Evolutionary conservation across 768 basidiomycete species (phyloP).

Genomic region (Udeniomyces megalosporus): DNA sequence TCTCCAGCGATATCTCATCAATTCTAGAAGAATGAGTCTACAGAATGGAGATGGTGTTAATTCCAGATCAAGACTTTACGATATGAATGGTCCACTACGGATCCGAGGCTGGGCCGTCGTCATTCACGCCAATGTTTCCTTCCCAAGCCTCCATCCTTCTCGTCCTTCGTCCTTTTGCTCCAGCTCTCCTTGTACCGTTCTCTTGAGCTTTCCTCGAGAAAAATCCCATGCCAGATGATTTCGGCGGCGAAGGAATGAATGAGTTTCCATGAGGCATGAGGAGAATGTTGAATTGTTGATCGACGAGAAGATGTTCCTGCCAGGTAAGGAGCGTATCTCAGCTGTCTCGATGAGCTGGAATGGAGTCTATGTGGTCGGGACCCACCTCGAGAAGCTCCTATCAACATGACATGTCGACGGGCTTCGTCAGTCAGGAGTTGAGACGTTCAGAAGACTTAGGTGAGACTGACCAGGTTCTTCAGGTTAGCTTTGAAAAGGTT

Average conservation of each 20-base stretch:
- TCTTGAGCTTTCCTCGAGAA: not conserved
- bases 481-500: slow-evolving; percentile 30
- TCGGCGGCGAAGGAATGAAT: slow-evolving; percentile 21
- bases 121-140: not conserved
- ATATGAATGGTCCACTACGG: not conserved
- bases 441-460: too few species aligned
- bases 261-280: slow-evolving; percentile 27
- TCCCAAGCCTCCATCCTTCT: slow-evolving; percentile 9
- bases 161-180: not conserved
- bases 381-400: slow-evolving; percentile 11
- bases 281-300: slow-evolving; percentile 24
- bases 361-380: not conserved
- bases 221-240: not conserved
- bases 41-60: not conserved
- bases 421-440: too few species aligned
- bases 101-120: not conserved
- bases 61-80: too few species aligned
- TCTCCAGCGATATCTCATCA: slow-evolving; percentile 7
- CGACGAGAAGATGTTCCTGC: slow-evolving; percentile 24
- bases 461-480: slow-evolving; percentile 23
- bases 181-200: not conserved
- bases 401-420: too few species aligned
- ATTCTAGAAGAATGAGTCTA: not conserved
- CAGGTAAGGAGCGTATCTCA: slow-evolving; percentile 15
- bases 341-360: not conserved